These are phyloP conservation scores for Chrysoporthe austroafricana DNA, from an alignment of 2,329 filamentous ascomycete species.

Conservation along the genomic window DNA sequence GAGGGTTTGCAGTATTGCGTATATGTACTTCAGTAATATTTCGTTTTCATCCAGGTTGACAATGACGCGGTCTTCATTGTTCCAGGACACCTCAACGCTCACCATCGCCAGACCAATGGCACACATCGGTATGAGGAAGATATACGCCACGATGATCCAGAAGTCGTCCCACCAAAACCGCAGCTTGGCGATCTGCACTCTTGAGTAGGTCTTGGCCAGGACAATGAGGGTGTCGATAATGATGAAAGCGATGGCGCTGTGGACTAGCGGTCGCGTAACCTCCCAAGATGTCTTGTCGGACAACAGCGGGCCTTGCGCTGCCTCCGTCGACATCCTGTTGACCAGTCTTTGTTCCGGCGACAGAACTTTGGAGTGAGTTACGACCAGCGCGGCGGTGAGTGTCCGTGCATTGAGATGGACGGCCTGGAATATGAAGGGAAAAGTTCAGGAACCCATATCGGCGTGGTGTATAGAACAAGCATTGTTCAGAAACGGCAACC, in stretches of 20 bases:
- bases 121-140: conserved; percentile 25
- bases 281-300: conserved; percentile 21
- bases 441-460: background rate
- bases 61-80: conserved; percentile 23
- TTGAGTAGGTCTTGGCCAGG: conserved; percentile 25
- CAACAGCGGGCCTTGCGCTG: conserved; percentile 21
- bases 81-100: conserved; percentile 18
- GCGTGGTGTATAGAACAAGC: background rate
- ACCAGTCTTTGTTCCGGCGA: background rate
- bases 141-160: conserved; percentile 24
- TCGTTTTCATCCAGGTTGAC: conserved; percentile 20
- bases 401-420: background rate
- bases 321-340: conserved; percentile 14
- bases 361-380: background rate
- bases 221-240: conserved; percentile 24
- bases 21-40: conserved; percentile 24
- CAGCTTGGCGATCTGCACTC: conserved; percentile 19
- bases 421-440: background rate
- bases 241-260: conserved; percentile 17
- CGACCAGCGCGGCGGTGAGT: background rate
- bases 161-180: conserved; percentile 29
- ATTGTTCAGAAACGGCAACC: background rate
- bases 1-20: conserved; percentile 17
- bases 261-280: conserved; percentile 22
- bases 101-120: conserved; percentile 21